Base-by-base conservation (phyloP, 768 basidiomycete species). In the Hericium coralloides region DNA sequence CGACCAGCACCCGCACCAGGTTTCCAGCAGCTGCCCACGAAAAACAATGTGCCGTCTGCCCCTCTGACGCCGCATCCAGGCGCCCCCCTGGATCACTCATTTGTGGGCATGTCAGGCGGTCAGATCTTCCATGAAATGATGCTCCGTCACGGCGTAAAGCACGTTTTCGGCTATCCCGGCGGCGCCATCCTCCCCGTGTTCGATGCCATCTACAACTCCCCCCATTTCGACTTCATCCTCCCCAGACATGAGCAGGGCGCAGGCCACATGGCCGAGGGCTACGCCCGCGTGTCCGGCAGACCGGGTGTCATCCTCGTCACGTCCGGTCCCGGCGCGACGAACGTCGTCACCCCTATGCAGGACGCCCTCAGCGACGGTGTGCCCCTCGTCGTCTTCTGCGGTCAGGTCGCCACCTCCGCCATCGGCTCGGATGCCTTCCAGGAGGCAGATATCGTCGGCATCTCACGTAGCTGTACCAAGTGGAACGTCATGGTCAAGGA, bases 401-500 rank as follows among this genome's bases (percentile, higher is more conserved):
- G 97, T 1, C 95, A 98, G 76, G 95, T 99, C n/a, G 95, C 97
- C 0, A 98, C 95, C 8, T 90, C 90, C n/a, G 87, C 92, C 53
- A 99, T 99, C 59, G 95, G 95, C n/a, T 95, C 92, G 15, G 95
- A 99, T 67, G 92, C 92, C 1, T 99, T 99, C 82, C 97, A 99
- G 69, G 97, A 99, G 73, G 97, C 97, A 41, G 97, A 99, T 69
- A 73, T 98, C 52, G 79, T 99, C 56, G 97, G 97, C 51, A 99
- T 98, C 71, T 97, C 95, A 31, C 80, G 95, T 52, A 85, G 87
- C 64, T 99, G 97, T 75, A 98, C 97, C 23, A 99, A 98, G 70
- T 98, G 97, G 97, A 98, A 99, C 68, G 95, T 99, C 59, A 95
- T 98, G 94, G 92, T 98, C 53, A 98, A 98, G 72, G 95, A 95